These are phyloP conservation scores for Rhinocladiella similis DNA, from an alignment of 2,329 filamentous ascomycete species.

Conservation along the genomic window DNA sequence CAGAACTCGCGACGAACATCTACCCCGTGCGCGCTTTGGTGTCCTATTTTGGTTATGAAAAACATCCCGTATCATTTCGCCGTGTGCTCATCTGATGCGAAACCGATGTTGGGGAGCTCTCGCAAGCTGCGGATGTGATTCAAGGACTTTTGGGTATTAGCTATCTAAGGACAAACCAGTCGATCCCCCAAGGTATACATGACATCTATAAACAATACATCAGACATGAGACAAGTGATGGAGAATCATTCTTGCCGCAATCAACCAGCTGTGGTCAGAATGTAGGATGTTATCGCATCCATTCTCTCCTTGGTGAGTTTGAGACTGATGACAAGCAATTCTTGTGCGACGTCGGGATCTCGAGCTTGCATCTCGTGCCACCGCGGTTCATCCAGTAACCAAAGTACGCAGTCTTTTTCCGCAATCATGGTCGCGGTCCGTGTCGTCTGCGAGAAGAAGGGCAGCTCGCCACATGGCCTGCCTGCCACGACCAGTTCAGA, in stretches of 20 bases:
- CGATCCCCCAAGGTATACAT: too few species aligned
- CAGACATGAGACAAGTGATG: too few species aligned
- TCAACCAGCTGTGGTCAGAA: slow-evolving; percentile 30
- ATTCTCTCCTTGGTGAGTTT: slow-evolving; percentile 95
- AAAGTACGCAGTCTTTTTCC: slow-evolving; percentile 78
- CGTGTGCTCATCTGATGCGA: too few species aligned
- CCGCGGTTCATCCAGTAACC: slow-evolving; percentile 70
- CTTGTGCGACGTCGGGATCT: slow-evolving; percentile 75
- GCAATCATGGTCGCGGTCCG: slow-evolving; percentile 84
- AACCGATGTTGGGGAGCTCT: too few species aligned
- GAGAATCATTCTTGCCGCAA: too few species aligned
- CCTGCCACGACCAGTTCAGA: slow-evolving; percentile 92
- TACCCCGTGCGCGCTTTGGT: too few species aligned
- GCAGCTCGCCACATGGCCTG: slow-evolving; percentile 91
- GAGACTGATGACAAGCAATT: slow-evolving; percentile 81
- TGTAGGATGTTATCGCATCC: slow-evolving; percentile 65
- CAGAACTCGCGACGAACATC: too few species aligned
- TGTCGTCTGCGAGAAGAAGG: slow-evolving; percentile 89
- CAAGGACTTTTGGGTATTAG: too few species aligned
- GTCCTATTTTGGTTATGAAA: too few species aligned
- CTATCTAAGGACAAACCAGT: too few species aligned
- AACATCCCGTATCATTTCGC: background rate
- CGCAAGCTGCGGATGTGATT: too few species aligned
- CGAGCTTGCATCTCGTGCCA: slow-evolving; percentile 73
- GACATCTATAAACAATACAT: too few species aligned